Percentiles rank a stretch among this genome's conserved stretches.
These are phyloP conservation scores for Smittium mucronatum DNA, from an alignment of 371 early-diverging fungal species.

Conservation along the genomic window DNA sequence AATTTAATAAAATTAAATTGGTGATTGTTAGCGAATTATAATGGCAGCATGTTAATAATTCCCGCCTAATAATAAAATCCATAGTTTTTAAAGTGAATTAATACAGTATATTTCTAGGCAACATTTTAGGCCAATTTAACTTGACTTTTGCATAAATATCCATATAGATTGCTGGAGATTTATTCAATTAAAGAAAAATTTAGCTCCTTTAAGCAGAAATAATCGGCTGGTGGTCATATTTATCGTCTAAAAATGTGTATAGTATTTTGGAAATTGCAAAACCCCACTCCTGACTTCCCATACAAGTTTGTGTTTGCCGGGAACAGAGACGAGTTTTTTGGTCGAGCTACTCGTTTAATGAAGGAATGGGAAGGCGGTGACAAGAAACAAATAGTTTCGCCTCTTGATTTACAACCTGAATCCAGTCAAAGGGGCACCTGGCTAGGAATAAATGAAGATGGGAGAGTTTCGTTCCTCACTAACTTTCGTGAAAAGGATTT, in stretches of 20 bases:
- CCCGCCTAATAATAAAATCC: too few relatives aligned
- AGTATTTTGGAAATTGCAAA: constrained; percentile 19
- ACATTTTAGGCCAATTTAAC: too few relatives aligned
- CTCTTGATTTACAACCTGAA: constrained; percentile 17
- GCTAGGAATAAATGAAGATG: constrained; percentile 20
- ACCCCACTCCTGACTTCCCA: constrained; percentile 2
- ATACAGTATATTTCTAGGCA: too few relatives aligned
- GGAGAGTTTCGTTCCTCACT: constrained; percentile 23
- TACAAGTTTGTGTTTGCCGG: constrained; percentile 18
- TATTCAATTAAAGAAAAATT: too few relatives aligned
- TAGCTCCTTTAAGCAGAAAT: too few relatives aligned
- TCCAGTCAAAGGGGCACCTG: constrained; percentile 22
- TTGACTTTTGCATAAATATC: not conserved
- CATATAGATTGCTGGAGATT: too few relatives aligned
- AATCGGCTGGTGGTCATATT: too few relatives aligned
- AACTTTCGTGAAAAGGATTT: constrained; percentile 19
- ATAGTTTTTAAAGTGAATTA: too few relatives aligned
- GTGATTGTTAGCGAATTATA: too few relatives aligned
- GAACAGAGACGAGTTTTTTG: constrained; percentile 29
- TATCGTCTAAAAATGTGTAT: constrained; percentile 22
- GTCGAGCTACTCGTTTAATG: constrained; percentile 20
- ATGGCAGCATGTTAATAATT: too few relatives aligned
- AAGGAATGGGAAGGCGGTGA: constrained; percentile 15
- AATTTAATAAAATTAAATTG: too few relatives aligned
- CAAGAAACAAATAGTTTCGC: constrained; percentile 20